Percentiles rank a stretch among this genome's conserved stretches.
phyloP scores from a whole-genome alignment of 805 yeast genomes.

The Pichia phayaonensis region DNA sequence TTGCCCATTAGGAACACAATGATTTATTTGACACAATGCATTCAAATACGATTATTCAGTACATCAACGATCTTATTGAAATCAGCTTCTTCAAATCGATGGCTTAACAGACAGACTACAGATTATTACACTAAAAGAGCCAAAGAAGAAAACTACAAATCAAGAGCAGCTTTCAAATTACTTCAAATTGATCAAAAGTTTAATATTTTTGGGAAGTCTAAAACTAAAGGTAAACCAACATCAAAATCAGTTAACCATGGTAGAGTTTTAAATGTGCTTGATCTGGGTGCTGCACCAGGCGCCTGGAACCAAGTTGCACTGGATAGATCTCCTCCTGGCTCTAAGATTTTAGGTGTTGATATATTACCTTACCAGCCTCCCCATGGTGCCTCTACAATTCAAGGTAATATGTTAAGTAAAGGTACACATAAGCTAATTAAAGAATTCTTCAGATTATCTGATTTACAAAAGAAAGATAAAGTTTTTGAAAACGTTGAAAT shows the following conservation, averaged over 20 bases:
- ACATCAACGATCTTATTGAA: background rate
- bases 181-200: slow-evolving; percentile 64
- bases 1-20: background rate
- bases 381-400: slow-evolving; percentile 67
- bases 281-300: slow-evolving; percentile 90
- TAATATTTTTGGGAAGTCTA: slow-evolving; percentile 37
- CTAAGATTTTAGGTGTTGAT: slow-evolving; percentile 74
- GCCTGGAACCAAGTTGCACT: slow-evolving; percentile 88
- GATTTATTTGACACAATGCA: background rate
- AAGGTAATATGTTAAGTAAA: slow-evolving; percentile 76
- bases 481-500: slow-evolving; percentile 15
- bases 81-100: slow-evolving; percentile 52
- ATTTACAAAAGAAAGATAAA: slow-evolving; percentile 22
- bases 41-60: background rate
- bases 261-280: slow-evolving; percentile 46
- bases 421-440: slow-evolving; percentile 52
- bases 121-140: slow-evolving; percentile 69
- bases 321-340: slow-evolving; percentile 40
- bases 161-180: slow-evolving; percentile 89
- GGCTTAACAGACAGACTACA: slow-evolving; percentile 64
- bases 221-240: background rate
- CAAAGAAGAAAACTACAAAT: slow-evolving; percentile 49
- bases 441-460: slow-evolving; percentile 36
- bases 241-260: slow-evolving; percentile 1
- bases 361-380: slow-evolving; percentile 76